Evolutionary conservation across 2,329 filamentous ascomycete genomes (phyloP).

Genomic region (Penicillium oxalicum): DNA sequence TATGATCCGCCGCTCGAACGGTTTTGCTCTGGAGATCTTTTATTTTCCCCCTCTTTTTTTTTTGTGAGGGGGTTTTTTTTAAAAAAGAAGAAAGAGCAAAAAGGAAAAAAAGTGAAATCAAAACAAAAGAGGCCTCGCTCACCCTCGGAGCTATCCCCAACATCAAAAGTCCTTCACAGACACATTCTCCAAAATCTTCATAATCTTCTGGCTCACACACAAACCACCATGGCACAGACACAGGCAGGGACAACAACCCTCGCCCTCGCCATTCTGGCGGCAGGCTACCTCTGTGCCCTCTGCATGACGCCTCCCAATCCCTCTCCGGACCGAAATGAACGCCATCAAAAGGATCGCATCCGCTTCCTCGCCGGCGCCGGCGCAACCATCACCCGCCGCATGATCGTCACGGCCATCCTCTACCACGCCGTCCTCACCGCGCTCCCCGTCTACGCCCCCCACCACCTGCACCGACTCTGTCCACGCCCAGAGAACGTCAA

Average conservation of each 20-base stretch:
- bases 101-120: background rate
- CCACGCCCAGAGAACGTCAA: conserved; percentile 14
- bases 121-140: background rate
- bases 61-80: too few species aligned
- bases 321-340: conserved; percentile 5
- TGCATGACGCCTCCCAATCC: conserved; percentile 22
- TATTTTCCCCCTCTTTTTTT: too few species aligned
- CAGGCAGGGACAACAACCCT: conserved; percentile 4
- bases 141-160: background rate
- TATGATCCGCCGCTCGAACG: too few species aligned
- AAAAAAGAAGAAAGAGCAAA: too few species aligned
- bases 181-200: background rate
- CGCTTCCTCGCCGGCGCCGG: conserved; percentile 11
- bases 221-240: conserved; percentile 5
- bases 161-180: background rate
- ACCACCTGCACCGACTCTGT: conserved; percentile 11
- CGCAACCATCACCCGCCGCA: conserved; percentile 7
- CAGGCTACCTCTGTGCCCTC: conserved; percentile 12
- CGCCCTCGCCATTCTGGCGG: conserved; percentile 11
- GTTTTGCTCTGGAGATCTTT: too few species aligned
- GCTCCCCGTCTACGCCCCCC: conserved; percentile 6
- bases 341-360: conserved; percentile 15
- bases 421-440: conserved; percentile 20
- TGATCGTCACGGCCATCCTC: conserved; percentile 2
- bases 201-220: background rate